Base-by-base conservation (phyloP, 805 yeast species). In the Wickerhamomyces bovis region DNA sequence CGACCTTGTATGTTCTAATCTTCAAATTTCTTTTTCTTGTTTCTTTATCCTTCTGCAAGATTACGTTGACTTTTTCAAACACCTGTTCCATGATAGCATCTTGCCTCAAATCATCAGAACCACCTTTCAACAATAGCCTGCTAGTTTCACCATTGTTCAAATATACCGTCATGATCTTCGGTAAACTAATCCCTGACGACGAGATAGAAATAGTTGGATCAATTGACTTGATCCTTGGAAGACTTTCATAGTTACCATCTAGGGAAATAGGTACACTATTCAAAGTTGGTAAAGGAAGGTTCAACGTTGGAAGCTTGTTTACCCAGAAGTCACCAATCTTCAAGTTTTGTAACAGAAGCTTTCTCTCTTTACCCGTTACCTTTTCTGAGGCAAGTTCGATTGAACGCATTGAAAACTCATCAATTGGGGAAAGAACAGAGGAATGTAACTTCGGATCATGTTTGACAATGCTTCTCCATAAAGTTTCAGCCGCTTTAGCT, bases 81-180 rank as follows among this genome's bases (percentile, higher is more conserved):
- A 92, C 98, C 61, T 94, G 98, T 62, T 92, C 95, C 99, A 94
- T 95, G 47, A 94, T 88, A 0, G 96, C 86, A 66, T 94, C 99
- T 65, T 95, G 99, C 44, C 98, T 70, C 44, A 94, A 68, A 65
- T 94, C 99, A 66, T 94, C 99, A 10, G 87, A 76, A 6, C 95
- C 89, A 22, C 88, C 88, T 61, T 94, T 94, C 53, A 90, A 67
- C 18, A 94, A 68, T 60, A 84, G 74, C 46, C 71, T 78, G 49
- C 78, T 83, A 0, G 47, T 56, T 0, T 63, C 52, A 0, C 98
- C 98, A 56, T 80, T 75, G 0, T 81, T 71, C 15, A 82, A 64
- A 0, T 41, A 44, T 44, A 86, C 67, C 1, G 67, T 74, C 44
- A 83, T 71, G 43, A 95, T 84, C 60, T 92, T 92, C 0, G 99